A percentile compares a stretch with the other conserved stretches of the same genome.
Evolutionary conservation across 2,329 filamentous ascomycete genomes (phyloP).

Genomic region (Neoscytalidium dimidiatum): DNA sequence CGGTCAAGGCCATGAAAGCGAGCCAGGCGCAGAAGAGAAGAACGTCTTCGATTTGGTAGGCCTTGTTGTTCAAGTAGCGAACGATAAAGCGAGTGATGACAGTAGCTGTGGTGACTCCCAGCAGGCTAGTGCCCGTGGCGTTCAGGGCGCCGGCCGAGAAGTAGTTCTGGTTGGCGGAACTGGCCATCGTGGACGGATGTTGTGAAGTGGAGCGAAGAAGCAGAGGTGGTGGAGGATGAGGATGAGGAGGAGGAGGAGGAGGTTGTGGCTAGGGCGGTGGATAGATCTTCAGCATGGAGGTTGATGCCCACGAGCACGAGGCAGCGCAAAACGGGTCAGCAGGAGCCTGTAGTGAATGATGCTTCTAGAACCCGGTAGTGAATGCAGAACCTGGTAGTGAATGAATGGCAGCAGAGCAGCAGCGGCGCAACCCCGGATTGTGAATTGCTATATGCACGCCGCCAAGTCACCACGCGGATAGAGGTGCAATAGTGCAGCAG

Average conservation of each 20-base stretch:
- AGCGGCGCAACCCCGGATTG: constrained; percentile 1
- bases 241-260: background rate
- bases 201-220: background rate
- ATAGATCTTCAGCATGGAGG: background rate
- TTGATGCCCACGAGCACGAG: background rate
- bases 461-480: background rate
- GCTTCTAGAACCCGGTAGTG: too few species aligned
- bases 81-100: constrained; percentile 20
- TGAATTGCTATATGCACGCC: constrained; percentile 11
- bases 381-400: background rate
- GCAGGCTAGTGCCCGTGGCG: constrained; percentile 24
- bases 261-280: background rate
- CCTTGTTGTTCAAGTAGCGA: constrained; percentile 1
- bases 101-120: constrained; percentile 26
- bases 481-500: background rate
- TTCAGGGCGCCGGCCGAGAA: constrained; percentile 24
- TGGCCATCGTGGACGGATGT: constrained; percentile 21
- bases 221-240: background rate
- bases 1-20: constrained; percentile 30
- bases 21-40: constrained; percentile 31
- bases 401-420: background rate
- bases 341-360: too few species aligned
- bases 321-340: too few species aligned
- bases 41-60: constrained; percentile 25
- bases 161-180: constrained; percentile 22